phyloP scores from a whole-genome alignment of 1,284 basidiomycete genomes.

The Rhodofomes roseus region DNA sequence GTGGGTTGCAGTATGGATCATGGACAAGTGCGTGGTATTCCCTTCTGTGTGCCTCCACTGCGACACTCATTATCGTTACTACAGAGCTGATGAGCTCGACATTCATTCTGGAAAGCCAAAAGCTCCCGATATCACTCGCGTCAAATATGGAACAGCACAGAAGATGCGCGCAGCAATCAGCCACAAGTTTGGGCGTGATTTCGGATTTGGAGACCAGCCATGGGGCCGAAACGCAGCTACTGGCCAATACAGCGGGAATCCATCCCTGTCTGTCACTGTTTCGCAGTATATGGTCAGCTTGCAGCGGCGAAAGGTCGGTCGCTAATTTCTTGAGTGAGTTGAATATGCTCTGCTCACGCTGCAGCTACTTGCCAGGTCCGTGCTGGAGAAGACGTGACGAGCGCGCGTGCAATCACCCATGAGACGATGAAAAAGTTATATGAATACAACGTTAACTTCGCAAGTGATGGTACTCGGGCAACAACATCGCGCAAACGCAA shows the following conservation, averaged over 20 bases:
- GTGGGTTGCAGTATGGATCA: not conserved
- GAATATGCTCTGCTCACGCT: no score
- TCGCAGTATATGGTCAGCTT: not conserved
- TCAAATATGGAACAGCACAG: not conserved
- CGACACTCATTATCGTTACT: not conserved
- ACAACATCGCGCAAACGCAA: not conserved
- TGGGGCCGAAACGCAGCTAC: not conserved
- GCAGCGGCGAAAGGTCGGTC: not conserved
- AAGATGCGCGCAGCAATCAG: not conserved
- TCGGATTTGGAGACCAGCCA: not conserved
- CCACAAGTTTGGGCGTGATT: not conserved
- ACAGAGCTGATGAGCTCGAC: not conserved
- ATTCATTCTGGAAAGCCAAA: not conserved
- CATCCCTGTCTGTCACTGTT: not conserved
- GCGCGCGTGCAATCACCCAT: not conserved
- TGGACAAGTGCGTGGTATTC: not conserved
- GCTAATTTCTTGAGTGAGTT: no score
- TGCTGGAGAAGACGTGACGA: not conserved
- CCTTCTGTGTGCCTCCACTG: not conserved
- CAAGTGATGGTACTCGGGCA: not conserved
- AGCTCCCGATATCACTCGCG: not conserved
- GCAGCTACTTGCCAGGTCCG: no score
- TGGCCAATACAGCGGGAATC: not conserved
- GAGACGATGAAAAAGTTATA: not conserved
- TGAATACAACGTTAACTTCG: not conserved